These are phyloP conservation scores for Fomitopsis pulvina DNA, from an alignment of 768 basidiomycete species.

Conservation along the genomic window DNA sequence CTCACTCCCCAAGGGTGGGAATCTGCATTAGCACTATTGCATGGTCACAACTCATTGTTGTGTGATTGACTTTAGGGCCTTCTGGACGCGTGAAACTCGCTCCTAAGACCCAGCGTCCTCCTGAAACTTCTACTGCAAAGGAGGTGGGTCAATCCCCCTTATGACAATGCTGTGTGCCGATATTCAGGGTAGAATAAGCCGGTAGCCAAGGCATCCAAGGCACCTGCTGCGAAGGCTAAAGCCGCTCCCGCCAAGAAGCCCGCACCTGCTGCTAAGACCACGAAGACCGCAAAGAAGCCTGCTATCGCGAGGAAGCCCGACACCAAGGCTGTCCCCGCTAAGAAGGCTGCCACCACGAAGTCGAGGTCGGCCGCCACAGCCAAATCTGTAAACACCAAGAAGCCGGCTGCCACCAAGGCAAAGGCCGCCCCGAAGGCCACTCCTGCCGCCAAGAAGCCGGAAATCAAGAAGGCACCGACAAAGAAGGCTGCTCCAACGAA, in stretches of 20 bases:
- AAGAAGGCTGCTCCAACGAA: slow-evolving; percentile 35
- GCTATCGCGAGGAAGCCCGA: slow-evolving; percentile 9
- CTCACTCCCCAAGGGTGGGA: slow-evolving; percentile 78
- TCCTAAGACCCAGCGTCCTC: slow-evolving; percentile 48
- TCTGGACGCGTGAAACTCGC: slow-evolving; percentile 63
- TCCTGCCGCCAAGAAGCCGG: slow-evolving; percentile 18
- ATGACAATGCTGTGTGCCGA: slow-evolving; percentile 15
- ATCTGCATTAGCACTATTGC: neutral
- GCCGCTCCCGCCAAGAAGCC: slow-evolving; percentile 12
- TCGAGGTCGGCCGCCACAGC: slow-evolving; percentile 23
- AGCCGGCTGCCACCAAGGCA: slow-evolving; percentile 13
- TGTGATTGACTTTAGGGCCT: slow-evolving; percentile 24
- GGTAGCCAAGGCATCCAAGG: slow-evolving; percentile 28
- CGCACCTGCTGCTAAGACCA: slow-evolving; percentile 22
- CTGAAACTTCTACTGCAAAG: slow-evolving; percentile 40
- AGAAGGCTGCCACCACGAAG: slow-evolving; percentile 14
- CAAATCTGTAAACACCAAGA: slow-evolving; percentile 16
- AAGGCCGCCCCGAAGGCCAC: slow-evolving; percentile 24
- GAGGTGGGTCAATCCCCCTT: slow-evolving; percentile 36
- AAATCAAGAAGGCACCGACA: slow-evolving; percentile 19
- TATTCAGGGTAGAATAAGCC: slow-evolving; percentile 29
- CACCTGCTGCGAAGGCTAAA: slow-evolving; percentile 20
- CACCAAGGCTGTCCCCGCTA: slow-evolving; percentile 7
- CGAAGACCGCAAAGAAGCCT: slow-evolving; percentile 23
- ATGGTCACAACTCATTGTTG: neutral